phyloP scores from a whole-genome alignment of 2,329 filamentous ascomycete genomes.

The Paecilomyces formosus region DNA sequence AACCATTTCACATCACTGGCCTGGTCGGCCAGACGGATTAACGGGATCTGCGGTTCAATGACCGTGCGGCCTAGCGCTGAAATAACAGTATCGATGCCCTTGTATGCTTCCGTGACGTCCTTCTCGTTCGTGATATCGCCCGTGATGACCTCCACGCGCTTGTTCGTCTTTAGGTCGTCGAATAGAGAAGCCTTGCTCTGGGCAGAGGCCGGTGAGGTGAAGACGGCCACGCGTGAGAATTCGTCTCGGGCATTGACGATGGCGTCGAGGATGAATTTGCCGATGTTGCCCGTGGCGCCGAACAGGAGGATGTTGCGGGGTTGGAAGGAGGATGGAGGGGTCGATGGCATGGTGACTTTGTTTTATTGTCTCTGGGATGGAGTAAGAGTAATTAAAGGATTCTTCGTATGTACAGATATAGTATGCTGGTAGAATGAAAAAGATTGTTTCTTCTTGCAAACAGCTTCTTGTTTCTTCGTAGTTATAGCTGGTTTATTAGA shows the following conservation, averaged over 20 bases:
- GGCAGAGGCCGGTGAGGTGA: conserved; percentile 49
- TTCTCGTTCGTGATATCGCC: conserved; percentile 48
- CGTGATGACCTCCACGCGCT: conserved; percentile 47
- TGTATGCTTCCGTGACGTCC: conserved; percentile 51
- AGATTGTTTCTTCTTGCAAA: neutral
- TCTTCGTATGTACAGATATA: neutral
- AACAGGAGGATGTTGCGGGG: conserved; percentile 44
- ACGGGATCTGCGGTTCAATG: conserved; percentile 52
- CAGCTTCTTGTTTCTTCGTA: neutral
- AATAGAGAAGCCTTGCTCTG: conserved; percentile 45
- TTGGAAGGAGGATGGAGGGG: conserved; percentile 3
- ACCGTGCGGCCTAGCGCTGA: conserved; percentile 58
- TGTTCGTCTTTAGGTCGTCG: conserved; percentile 34
- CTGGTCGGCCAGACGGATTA: conserved; percentile 54
- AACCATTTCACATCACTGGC: conserved; percentile 53
- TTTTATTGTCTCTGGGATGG: neutral
- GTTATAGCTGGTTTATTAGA: neutral
- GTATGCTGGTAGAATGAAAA: neutral
- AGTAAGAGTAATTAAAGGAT: neutral
- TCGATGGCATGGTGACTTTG: neutral
- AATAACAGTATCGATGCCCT: conserved; percentile 57
- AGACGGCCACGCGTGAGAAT: conserved; percentile 48
- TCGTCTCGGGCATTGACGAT: conserved; percentile 38
- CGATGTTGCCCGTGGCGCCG: conserved; percentile 48
- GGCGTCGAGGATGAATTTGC: conserved; percentile 44